Evolutionary conservation across 768 basidiomycete species (phyloP).

Genomic region (Trametopsis cervina): DNA sequence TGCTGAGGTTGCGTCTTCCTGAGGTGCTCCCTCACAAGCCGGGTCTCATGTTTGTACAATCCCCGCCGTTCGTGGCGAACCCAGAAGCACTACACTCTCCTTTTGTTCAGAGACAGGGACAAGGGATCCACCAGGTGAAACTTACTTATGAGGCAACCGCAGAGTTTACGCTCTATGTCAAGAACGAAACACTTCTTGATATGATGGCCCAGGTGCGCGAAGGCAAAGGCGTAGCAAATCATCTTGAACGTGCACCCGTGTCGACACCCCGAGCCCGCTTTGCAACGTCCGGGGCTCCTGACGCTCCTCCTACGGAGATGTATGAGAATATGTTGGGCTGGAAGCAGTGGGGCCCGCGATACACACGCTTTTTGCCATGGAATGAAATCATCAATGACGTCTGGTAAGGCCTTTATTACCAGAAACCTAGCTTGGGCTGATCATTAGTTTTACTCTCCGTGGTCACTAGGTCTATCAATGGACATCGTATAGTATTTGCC

Average conservation of each 20-base stretch:
- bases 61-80: slow-evolving; percentile 22
- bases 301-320: not conserved
- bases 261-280: not conserved
- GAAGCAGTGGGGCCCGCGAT: slow-evolving; percentile 32
- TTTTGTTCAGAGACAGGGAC: slow-evolving; percentile 17
- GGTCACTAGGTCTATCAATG: too few relatives aligned
- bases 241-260: not conserved
- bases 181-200: slow-evolving; percentile 24
- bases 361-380: slow-evolving; percentile 28
- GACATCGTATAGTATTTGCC: slow-evolving; percentile 6
- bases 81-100: slow-evolving; percentile 4
- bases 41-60: slow-evolving; percentile 19
- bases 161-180: slow-evolving; percentile 27
- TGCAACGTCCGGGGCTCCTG: not conserved
- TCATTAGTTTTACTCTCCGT: too few relatives aligned
- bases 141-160: slow-evolving; percentile 23
- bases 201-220: slow-evolving; percentile 4
- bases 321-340: slow-evolving; percentile 22
- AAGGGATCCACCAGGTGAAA: slow-evolving; percentile 23
- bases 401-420: too few relatives aligned
- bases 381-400: slow-evolving; percentile 31
- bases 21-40: slow-evolving; percentile 8
- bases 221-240: too few relatives aligned
- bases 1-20: slow-evolving; percentile 22
- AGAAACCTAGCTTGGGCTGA: too few relatives aligned